Evolutionary conservation across 371 early-diverging fungal genomes (phyloP), one percentile per base, ranked within the genome.

Genomic region (Globomyces sp.): DNA sequence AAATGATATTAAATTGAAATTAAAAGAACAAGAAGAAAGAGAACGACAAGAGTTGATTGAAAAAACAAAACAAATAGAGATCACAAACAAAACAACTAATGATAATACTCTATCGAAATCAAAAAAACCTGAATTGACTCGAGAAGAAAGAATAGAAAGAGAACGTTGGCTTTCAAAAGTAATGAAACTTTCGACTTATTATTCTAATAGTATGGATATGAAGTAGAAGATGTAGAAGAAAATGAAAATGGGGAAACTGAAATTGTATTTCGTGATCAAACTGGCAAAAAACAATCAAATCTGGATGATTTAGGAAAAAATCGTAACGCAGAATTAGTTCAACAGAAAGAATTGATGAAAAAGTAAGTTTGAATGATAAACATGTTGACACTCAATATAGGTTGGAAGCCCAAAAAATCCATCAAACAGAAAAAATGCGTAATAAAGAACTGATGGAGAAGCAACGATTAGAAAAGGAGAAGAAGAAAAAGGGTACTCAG

Each of bases 401-500:
- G n/a, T 13, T 50, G 37, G 43, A 60, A 8, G 40, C 34, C 45
- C 61, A 60, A 37, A 41, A 48, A 37, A 36, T 37, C 37, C 61
- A 49, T 37, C 61, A 49, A 55, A 55, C 36, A 39, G 40, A 42
- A 1, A 34, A 10, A 5, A 41, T 37, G 41, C 39, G 61, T 10
- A 60, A 60, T 37, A 60, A 60, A 49, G 44, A 36, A 36, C 39
- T 42, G 9, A 42, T 60, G 61, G 61, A 60, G 44, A 60, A 60
- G 39, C 61, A 60, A 13, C 4, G 45, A 37, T 50, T 48, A 37
- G 61, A 60, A 60, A 60, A 60, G 45, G 61, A 60, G 44, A 37
- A 48, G 13, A 60, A 60, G 61, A 60, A 60, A 13, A 60, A 60
- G 37, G 61, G 61, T 4, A 60, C 61, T 4, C 61, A 60, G 44